phyloP scores from a whole-genome alignment of 192 early-diverging fungal genomes.

The Backusella luteola region DNA sequence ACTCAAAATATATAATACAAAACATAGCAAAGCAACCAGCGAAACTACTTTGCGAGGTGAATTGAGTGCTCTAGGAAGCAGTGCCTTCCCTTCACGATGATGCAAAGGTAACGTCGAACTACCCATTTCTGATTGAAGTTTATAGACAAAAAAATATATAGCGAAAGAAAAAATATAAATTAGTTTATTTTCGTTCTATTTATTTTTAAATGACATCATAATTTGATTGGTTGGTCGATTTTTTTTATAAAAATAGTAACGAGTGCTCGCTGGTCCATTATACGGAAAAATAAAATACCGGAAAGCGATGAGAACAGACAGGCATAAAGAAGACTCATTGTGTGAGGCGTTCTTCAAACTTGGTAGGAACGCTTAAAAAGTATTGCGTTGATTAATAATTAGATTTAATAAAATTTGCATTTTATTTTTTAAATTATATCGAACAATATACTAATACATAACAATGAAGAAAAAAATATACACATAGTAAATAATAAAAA shows the following conservation, averaged over 20 bases:
- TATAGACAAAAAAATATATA: background rate
- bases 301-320: too few species aligned
- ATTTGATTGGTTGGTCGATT: background rate
- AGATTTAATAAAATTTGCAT: too few species aligned
- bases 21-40: background rate
- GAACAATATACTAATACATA: too few species aligned
- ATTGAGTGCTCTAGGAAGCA: background rate
- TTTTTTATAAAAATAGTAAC: too few species aligned
- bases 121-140: background rate
- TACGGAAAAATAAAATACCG: too few species aligned
- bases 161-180: background rate
- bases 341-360: too few species aligned
- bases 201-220: background rate
- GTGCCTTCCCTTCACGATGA: background rate
- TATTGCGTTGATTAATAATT: too few species aligned
- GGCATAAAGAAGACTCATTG: too few species aligned
- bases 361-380: too few species aligned
- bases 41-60: background rate
- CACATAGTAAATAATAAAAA: background rate
- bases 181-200: background rate
- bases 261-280: too few species aligned
- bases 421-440: too few species aligned
- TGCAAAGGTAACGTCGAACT: background rate
- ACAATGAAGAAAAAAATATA: background rate
- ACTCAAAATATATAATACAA: background rate